Conservation (phyloP, 495 filamentous ascomycete genomes). For the Symbiotaphrina buchneri region DNA sequence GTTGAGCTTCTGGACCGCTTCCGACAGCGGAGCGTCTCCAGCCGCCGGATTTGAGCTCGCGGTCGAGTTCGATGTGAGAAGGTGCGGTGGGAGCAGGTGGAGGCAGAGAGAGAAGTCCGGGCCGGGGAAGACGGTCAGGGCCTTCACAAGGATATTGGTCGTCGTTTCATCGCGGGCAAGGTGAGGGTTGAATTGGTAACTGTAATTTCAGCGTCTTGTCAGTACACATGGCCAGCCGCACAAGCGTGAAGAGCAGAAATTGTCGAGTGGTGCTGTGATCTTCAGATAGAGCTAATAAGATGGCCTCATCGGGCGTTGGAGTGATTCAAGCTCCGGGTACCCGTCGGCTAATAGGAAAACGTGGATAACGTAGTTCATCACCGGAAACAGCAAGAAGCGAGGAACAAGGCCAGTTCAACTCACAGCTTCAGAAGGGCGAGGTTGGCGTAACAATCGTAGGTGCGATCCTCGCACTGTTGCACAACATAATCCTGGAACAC, state of each 20-base stretch:
- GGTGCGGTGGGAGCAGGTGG: conserved; percentile 67
- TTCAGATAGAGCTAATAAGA: conserved; percentile 47
- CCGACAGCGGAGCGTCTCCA: conserved; percentile 36
- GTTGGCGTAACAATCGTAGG: conserved; percentile 91
- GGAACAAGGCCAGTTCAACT: conserved; percentile 19
- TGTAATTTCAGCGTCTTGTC: conserved; percentile 13
- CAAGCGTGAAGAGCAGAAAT: too few species aligned
- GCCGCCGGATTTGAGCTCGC: conserved; percentile 15
- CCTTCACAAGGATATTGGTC: conserved; percentile 97
- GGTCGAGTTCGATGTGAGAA: conserved; percentile 30
- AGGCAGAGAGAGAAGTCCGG: conserved; percentile 88
- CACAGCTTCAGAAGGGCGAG: conserved; percentile 92
- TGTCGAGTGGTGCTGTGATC: background rate
- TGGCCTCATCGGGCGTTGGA: conserved; percentile 21
- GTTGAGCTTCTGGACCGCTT: conserved; percentile 78
- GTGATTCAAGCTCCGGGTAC: conserved; percentile 23
- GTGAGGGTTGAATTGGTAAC: conserved; percentile 99
- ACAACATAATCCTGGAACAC: conserved; percentile 89
- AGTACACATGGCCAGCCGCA: too few species aligned
- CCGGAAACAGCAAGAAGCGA: conserved; percentile 1
- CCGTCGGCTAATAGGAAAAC: conserved; percentile 99
- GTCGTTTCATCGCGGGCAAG: conserved; percentile 88
- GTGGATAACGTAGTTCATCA: conserved; percentile 58
- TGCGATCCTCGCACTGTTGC: conserved; percentile 85
- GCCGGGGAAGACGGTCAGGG: conserved; percentile 89